Evolutionary conservation across 306 rosid species (phyloP).

Genomic region (Bauhinia variegata): DNA sequence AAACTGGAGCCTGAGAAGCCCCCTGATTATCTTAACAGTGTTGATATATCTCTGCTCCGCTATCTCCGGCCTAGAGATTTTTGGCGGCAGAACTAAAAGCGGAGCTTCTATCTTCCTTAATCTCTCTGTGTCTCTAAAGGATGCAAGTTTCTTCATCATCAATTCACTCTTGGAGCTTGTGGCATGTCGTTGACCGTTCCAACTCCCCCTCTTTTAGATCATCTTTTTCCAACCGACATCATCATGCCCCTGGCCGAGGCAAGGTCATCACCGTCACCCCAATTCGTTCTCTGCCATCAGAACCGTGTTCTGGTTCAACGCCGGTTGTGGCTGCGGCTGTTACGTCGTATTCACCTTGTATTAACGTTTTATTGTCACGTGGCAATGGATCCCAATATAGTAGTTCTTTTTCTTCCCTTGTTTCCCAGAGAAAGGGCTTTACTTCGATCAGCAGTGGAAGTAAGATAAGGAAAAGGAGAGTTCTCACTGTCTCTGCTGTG

Average conservation of each 20-base stretch:
- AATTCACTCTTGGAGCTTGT: constrained; percentile 30
- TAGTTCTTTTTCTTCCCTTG: constrained; percentile 34
- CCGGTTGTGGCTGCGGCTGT: background rate
- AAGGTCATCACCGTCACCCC: background rate
- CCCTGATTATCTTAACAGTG: background rate
- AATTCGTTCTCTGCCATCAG: constrained; percentile 23
- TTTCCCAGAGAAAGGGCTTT: constrained; percentile 29
- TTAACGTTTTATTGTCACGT: constrained; percentile 21
- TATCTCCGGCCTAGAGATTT: background rate
- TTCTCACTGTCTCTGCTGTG: constrained; percentile 45
- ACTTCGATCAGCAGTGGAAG: constrained; percentile 14
- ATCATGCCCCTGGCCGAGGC: background rate
- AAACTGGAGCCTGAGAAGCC: background rate
- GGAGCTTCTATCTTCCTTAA: background rate
- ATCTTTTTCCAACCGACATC: background rate
- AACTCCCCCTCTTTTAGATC: constrained; percentile 15
- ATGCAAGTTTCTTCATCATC: constrained; percentile 51
- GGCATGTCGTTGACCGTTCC: constrained; percentile 9
- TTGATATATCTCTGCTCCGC: constrained; percentile 7
- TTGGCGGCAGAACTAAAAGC: constrained; percentile 15
- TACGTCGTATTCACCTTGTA: constrained; percentile 28
- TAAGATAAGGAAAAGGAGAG: constrained; percentile 26
- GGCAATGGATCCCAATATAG: background rate
- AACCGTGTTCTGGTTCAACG: constrained; percentile 28
- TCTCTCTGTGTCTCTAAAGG: background rate